Evolutionary conservation across 331 rosid genomes (phyloP), one percentile per base, ranked within the genome.

Genomic region (Malus hybrid): DNA sequence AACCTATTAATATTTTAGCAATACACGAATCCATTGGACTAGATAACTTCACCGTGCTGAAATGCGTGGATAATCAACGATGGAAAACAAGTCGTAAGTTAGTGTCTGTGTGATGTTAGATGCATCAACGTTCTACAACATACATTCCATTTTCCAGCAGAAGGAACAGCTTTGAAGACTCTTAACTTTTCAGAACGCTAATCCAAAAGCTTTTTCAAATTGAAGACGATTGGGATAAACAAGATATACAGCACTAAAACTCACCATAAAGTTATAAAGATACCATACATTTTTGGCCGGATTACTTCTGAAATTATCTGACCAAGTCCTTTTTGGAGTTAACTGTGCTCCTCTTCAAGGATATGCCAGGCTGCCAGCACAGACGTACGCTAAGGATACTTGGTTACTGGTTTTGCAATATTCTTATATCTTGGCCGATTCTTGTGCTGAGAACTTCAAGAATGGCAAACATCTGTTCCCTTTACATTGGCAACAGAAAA

Each of bases 401-500:
- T 31, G 3, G 64, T 42, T 19, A 54, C 65, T 12, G 50, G 65
- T 60, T 71, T 32, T 60, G 60, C 60, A 62, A 19, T 31, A 65
- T 12, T 14, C 6, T 34, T 65, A 22, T 56, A 24, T 13, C 14
- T 5, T n/a, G 36, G 39, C 10, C 28, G 34, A 48, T 22, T 60
- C 36, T 15, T 67, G 78, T 13, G 65, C 64, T 4, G 65, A 48
- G 56, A 33, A 67, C 61, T 59, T 61, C 34, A 28, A 44, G 14
- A 22, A 69, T 12, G 20, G 46, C 27, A 69, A 32, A 56, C 20
- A 27, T 70, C 24, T 57, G 6, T 34, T 56, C 33, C 50, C 75
- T 66, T 71, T 34, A 75, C 63, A 34, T 75, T 79, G 62, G 73
- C 71, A 75, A 34, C 74, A 19, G 79, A 65, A 68, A 68, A 13